Base-by-base conservation (phyloP, 768 basidiomycete genomes). In the Mycena belliarum region DNA sequence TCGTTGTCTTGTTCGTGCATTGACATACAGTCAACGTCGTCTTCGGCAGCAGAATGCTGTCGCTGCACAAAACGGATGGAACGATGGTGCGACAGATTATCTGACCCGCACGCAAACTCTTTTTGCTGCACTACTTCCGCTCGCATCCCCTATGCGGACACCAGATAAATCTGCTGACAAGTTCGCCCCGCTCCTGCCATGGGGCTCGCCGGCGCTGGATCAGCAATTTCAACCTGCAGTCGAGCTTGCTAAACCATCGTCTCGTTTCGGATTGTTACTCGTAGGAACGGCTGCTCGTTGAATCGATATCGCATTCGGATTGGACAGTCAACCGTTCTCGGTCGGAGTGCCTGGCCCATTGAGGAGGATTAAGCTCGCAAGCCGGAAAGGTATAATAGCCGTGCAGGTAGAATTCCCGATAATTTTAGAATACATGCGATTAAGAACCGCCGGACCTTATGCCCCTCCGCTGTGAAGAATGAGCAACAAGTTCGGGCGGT, bases 221-320 rank as follows among this genome's bases (percentile, higher is more conserved):
- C 76, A 82, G 57, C 76, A 80, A 24, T 83, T 84, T 65, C 79
- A 84, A 49, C 72, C 85, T 35, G 81, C 84, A 26, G 67, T 91
- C 41, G 82, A 87, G 37, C 69, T 89, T 29, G 87, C 85, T 21
- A 89, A 88, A 62, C 83, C 89, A 18, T 84, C 85, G 38, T 79
- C 88, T 41, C 79, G 91, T 55, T 91, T 93, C 72, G 89, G 89
- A 16, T 74, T 92, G 66, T 72, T 93, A 44, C 77, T 91, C 55
- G 77, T 89, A 55, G 86, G 82, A 50, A 37, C 42, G 6, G 21
- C 53, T 57, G 54, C 59, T 49, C 55, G 49, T 63, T 63, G 53
- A 66, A 61, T 55, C 49, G 57, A 51, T 52, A 57, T 52, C 38
- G 29, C 24, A 53, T 35, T 29, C 52, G 24, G 29, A n/a, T 15